Evolutionary conservation across 768 basidiomycete genomes (phyloP).

Genomic region (Stropharia rugosoannulata): DNA sequence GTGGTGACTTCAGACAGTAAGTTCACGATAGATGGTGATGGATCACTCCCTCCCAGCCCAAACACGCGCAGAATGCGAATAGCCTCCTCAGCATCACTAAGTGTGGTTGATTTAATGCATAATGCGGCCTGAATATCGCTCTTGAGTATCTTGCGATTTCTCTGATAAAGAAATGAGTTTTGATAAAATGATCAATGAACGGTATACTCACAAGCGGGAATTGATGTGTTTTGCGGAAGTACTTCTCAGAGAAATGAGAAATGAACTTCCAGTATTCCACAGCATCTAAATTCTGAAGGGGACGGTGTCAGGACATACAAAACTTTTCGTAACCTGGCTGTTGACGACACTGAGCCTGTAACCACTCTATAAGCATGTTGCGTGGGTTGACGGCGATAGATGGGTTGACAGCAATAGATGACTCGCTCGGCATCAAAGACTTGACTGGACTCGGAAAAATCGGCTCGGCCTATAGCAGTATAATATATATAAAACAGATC

Average conservation of each 20-base stretch:
- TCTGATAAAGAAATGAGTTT: background rate
- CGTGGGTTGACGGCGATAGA: background rate
- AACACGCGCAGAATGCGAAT: background rate
- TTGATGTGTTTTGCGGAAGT: background rate
- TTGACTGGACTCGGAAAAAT: background rate
- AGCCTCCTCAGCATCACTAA: background rate
- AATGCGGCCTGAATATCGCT: background rate
- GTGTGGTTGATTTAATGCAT: background rate
- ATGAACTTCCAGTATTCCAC: background rate
- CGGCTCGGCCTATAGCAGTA: background rate
- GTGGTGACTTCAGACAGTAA: background rate
- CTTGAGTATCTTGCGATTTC: background rate
- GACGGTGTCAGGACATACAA: background rate
- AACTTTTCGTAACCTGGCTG: background rate
- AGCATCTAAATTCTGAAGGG: background rate
- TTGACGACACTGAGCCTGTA: background rate
- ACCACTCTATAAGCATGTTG: background rate
- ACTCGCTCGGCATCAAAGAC: background rate
- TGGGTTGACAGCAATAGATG: too few relatives aligned
- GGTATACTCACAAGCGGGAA: background rate
- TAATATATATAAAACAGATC: background rate
- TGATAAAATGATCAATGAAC: background rate
- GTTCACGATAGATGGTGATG: background rate
- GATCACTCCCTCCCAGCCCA: background rate
- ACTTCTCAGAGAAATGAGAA: background rate